Evolutionary conservation across 257 asterid species (phyloP).

Genomic region (Nicotiana tabacum): DNA sequence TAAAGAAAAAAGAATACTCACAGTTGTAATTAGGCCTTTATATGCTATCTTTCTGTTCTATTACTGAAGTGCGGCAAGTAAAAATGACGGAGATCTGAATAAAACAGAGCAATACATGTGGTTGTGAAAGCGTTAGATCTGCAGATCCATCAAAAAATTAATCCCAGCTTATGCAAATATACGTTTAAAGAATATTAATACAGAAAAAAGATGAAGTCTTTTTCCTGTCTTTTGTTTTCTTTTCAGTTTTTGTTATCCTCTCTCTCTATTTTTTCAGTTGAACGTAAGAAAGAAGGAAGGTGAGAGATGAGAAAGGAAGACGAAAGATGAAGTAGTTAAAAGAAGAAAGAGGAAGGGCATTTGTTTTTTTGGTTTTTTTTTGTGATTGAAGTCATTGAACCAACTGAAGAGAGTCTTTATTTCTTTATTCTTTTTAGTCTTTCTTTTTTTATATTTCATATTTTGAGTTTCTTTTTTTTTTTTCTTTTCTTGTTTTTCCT

Average conservation of each 20-base stretch:
- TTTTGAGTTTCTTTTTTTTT: not conserved
- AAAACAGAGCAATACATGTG: conserved; percentile 25
- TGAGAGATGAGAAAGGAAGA: conserved; percentile 11
- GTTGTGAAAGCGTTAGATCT: conserved; percentile 35
- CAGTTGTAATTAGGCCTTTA: conserved; percentile 24
- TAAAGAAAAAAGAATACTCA: conserved; percentile 21
- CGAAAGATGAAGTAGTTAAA: conserved; percentile 9
- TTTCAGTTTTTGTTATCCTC: not conserved
- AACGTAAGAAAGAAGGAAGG: conserved; percentile 14
- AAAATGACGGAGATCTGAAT: conserved; percentile 32
- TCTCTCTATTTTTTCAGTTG: not conserved
- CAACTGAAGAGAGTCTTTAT: not conserved
- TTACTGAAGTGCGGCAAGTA: conserved; percentile 18
- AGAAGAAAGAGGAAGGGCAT: conserved; percentile 4
- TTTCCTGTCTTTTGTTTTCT: not conserved
- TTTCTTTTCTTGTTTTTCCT: not conserved
- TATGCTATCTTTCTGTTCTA: conserved; percentile 19
- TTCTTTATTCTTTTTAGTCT: not conserved
- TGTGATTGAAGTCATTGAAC: not conserved
- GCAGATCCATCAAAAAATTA: conserved; percentile 36
- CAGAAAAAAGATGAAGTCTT: not conserved
- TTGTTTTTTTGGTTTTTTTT: no score
- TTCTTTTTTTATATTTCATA: no score
- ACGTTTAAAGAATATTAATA: conserved; percentile 3
- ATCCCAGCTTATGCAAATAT: not conserved